Conservation (phyloP, 306 rosid genomes). For the Lablab purpureus region DNA sequence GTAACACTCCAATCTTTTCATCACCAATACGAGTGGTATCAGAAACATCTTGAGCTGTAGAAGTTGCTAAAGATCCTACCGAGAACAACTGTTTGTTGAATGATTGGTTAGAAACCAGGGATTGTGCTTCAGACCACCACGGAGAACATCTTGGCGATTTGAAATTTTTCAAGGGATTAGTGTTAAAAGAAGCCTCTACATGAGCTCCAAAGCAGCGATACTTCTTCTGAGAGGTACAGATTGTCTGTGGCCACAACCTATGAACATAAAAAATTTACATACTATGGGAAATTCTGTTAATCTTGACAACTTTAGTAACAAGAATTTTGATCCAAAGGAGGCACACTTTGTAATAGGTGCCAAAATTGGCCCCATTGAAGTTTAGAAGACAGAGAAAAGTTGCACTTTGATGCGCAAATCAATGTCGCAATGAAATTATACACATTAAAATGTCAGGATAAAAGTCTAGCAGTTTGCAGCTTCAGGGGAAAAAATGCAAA, state of each 20-base stretch:
- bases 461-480: constrained; percentile 16
- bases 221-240: constrained; percentile 56
- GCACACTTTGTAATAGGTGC: neutral
- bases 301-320: constrained; percentile 10
- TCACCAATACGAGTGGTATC: constrained; percentile 56
- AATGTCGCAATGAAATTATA: neutral
- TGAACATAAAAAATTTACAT: neutral
- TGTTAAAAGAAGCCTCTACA: constrained; percentile 48
- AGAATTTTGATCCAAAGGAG: neutral
- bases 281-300: constrained; percentile 16
- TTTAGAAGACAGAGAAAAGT: neutral
- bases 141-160: constrained; percentile 47
- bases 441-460: neutral
- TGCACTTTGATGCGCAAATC: constrained; percentile 7
- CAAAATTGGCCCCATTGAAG: constrained; percentile 9
- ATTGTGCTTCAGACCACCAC: constrained; percentile 54
- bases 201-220: constrained; percentile 49
- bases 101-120: constrained; percentile 56
- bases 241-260: constrained; percentile 58
- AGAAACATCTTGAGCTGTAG: constrained; percentile 53
- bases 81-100: constrained; percentile 56
- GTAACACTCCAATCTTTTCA: constrained; percentile 75
- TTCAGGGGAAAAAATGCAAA: neutral
- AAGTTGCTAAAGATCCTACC: constrained; percentile 60
- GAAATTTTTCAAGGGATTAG: constrained; percentile 47